Percentiles rank a stretch among this genome's conserved stretches.
Evolutionary conservation across 805 yeast species (phyloP).

Genomic region (Metschnikowia kofuensis): DNA sequence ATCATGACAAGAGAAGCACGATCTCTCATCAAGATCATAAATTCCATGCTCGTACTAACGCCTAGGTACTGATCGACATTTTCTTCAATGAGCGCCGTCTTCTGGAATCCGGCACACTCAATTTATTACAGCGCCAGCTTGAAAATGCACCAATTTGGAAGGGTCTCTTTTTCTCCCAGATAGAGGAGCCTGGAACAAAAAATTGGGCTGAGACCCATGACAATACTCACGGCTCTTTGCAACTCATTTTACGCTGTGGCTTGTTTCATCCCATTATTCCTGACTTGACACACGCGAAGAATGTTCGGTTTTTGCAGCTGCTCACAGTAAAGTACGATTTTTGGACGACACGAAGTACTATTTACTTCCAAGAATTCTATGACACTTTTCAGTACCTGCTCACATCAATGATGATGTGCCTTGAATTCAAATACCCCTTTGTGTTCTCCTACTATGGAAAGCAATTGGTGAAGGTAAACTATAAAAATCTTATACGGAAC

Average conservation of each 20-base stretch:
- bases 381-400: constrained; percentile 23
- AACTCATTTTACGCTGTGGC: constrained; percentile 11
- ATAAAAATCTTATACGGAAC: constrained; percentile 8
- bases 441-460: constrained; percentile 32
- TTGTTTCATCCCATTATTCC: constrained; percentile 12
- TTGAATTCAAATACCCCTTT: constrained; percentile 29
- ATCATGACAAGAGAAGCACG: too few species aligned
- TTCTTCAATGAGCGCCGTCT: constrained; percentile 11
- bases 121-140: constrained; percentile 8
- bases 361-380: constrained; percentile 9
- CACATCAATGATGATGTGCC: constrained; percentile 22
- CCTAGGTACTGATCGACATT: constrained; percentile 11
- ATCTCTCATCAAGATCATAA: too few species aligned
- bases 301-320: constrained; percentile 10
- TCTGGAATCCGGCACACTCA: constrained; percentile 10
- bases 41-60: neutral
- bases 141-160: constrained; percentile 8
- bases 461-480: constrained; percentile 22
- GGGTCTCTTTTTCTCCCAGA: constrained; percentile 5
- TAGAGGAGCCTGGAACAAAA: neutral
- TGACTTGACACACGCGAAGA: constrained; percentile 9
- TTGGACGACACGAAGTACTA: constrained; percentile 7
- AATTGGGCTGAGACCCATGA: too few species aligned
- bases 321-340: constrained; percentile 8
- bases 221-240: neutral